These are phyloP conservation scores for Candida germanica DNA, from an alignment of 805 yeast genomes.

Conservation along the genomic window DNA sequence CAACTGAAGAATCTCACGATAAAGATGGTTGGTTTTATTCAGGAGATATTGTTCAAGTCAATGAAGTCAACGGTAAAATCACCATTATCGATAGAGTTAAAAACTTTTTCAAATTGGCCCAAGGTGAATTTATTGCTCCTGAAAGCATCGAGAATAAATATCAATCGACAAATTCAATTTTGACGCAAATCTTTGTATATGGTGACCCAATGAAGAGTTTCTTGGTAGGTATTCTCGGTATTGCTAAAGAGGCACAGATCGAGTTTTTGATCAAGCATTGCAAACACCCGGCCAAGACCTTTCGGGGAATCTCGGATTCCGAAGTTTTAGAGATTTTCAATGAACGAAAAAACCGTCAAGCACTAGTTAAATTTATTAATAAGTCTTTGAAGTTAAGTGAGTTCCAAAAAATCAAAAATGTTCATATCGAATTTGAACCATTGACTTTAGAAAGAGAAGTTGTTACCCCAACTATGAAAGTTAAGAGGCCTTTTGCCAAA, in stretches of 20 bases:
- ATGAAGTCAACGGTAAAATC: slow-evolving; percentile 24
- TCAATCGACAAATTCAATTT: slow-evolving; percentile 26
- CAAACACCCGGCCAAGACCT: slow-evolving; percentile 3
- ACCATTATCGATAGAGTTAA: slow-evolving; percentile 49
- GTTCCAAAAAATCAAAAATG: slow-evolving; percentile 38
- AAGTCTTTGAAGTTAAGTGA: slow-evolving; percentile 29
- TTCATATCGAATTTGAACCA: slow-evolving; percentile 36
- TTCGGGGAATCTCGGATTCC: slow-evolving; percentile 8
- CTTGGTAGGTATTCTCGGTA: slow-evolving; percentile 30
- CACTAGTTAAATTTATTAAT: slow-evolving; percentile 24
- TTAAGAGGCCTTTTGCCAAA: slow-evolving; percentile 37
- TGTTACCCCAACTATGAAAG: slow-evolving; percentile 42
- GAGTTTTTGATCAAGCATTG: slow-evolving; percentile 16
- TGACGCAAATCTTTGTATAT: slow-evolving; percentile 30
- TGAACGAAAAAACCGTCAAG: slow-evolving; percentile 17
- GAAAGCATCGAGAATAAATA: slow-evolving; percentile 38
- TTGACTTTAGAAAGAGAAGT: slow-evolving; percentile 36
- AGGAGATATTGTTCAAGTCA: slow-evolving; percentile 46
- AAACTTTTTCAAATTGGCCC: slow-evolving; percentile 45
- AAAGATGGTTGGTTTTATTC: slow-evolving; percentile 56
- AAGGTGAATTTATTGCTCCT: slow-evolving; percentile 42
- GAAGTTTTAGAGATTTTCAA: slow-evolving; percentile 23
- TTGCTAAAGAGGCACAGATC: slow-evolving; percentile 19
- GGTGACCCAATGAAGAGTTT: slow-evolving; percentile 29
- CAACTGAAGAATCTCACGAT: slow-evolving; percentile 44